phyloP scores from a whole-genome alignment of 305 asterid genomes.

The Nicotiana rustica region DNA sequence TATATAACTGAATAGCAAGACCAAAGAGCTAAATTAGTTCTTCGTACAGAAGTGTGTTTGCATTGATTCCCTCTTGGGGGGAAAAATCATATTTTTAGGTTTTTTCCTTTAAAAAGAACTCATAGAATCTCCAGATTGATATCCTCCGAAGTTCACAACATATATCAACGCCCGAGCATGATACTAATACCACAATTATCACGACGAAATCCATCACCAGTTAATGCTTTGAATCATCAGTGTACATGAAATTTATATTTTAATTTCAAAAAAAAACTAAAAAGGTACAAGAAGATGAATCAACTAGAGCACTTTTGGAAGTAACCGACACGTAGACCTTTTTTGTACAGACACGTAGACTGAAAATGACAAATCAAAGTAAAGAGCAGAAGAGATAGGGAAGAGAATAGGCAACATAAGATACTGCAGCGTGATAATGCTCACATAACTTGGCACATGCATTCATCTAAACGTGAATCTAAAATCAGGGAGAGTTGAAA shows the following conservation, averaged over 20 bases:
- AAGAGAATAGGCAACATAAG: not conserved
- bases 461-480: not conserved
- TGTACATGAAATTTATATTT: not conserved
- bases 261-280: not conserved
- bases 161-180: not conserved
- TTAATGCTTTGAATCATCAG: not conserved
- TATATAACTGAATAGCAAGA: not conserved
- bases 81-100: not conserved
- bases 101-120: not conserved
- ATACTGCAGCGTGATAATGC: not conserved
- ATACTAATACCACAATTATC: not conserved
- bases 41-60: not conserved
- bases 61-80: not conserved
- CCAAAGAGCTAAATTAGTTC: not conserved
- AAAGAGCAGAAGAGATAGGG: not conserved
- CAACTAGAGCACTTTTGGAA: not conserved
- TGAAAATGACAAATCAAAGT: not conserved
- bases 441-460: not conserved
- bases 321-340: not conserved
- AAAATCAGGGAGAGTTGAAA: not conserved
- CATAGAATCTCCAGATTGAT: not conserved
- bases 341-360: not conserved
- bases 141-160: not conserved
- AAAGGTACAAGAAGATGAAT: conserved; percentile 17
- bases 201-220: not conserved